Conservation (phyloP, 2,329 filamentous ascomycete genomes). For the Bipolaris cookei region DNA sequence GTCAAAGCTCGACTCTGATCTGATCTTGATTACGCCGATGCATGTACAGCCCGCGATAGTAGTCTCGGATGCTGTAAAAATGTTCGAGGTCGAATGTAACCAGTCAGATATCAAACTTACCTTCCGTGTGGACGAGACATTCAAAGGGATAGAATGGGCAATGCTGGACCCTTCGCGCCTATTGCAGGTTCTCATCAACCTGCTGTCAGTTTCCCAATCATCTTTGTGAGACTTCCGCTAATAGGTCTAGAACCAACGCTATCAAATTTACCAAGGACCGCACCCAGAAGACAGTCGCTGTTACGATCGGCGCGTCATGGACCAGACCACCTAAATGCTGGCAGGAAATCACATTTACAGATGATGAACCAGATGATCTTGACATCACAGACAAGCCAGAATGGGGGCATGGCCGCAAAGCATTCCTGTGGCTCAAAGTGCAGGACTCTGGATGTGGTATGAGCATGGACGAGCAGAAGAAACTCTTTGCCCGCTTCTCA, state of each 20-base stretch:
- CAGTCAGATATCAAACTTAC: constrained; percentile 48
- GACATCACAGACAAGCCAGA: constrained; percentile 23
- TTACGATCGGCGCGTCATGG: constrained; percentile 47
- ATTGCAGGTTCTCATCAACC: constrained; percentile 38
- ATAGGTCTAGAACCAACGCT: constrained; percentile 36
- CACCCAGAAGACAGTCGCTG: constrained; percentile 41
- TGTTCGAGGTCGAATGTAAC: constrained; percentile 39
- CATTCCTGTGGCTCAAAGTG: constrained; percentile 47
- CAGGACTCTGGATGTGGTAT: constrained; percentile 51
- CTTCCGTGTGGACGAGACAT: constrained; percentile 48
- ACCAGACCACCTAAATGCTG: constrained; percentile 22
- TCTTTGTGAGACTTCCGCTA: constrained; percentile 24
- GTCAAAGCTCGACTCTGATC: constrained; percentile 40
- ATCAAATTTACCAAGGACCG: constrained; percentile 49
- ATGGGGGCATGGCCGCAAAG: constrained; percentile 44
- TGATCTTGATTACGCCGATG: constrained; percentile 36
- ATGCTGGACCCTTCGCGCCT: constrained; percentile 40
- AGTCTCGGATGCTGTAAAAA: constrained; percentile 35
- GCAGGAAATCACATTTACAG: constrained; percentile 26
- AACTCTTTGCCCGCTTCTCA: constrained; percentile 40
- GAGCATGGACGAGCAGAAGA: constrained; percentile 45
- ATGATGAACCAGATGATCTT: constrained; percentile 4
- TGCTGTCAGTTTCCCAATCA: constrained; percentile 34
- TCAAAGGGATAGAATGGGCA: constrained; percentile 46
- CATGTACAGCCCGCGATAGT: constrained; percentile 28